phyloP scores from a whole-genome alignment of 23 red algal genomes.

The Chondrus crispus region DNA sequence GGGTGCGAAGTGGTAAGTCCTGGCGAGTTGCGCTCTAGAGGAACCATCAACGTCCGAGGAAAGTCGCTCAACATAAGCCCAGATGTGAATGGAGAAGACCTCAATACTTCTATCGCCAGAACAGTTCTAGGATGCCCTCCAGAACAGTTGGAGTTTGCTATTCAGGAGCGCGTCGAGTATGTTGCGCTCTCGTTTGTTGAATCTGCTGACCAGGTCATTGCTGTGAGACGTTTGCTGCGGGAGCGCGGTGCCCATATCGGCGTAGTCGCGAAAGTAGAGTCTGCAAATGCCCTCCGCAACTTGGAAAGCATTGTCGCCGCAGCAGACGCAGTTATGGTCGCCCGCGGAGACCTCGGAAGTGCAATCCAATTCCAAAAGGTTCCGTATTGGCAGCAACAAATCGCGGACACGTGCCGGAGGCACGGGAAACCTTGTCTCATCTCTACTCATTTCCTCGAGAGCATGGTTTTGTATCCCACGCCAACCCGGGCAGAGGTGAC shows the following conservation, averaged over 20 bases:
- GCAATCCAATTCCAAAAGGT: constrained; percentile 90
- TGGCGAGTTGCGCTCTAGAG: constrained; percentile 77
- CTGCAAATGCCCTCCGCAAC: constrained; percentile 76
- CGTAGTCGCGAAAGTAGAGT: constrained; percentile 96
- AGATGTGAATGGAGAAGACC: constrained; percentile 45
- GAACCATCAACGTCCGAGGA: constrained; percentile 82
- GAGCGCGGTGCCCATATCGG: constrained; percentile 75
- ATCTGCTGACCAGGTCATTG: constrained; percentile 59
- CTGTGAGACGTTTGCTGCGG: constrained; percentile 59
- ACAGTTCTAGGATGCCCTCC: constrained; percentile 64
- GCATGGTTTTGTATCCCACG: constrained; percentile 97
- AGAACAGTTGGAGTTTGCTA: constrained; percentile 91
- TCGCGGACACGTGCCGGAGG: constrained; percentile 70
- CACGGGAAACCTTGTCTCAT: constrained; percentile 91
- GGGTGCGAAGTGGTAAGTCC: constrained; percentile 70
- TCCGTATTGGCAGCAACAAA: constrained; percentile 87
- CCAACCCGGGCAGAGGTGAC: constrained; percentile 98
- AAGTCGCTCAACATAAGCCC: constrained; percentile 77
- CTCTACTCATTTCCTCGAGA: constrained; percentile 97
- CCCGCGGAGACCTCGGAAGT: constrained; percentile 92
- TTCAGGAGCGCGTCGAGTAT: constrained; percentile 89
- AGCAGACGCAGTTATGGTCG: constrained; percentile 95
- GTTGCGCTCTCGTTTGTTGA: constrained; percentile 99
- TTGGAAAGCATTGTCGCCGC: constrained; percentile 74
- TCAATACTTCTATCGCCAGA: constrained; percentile 67